Conservation (phyloP, 208 protist genomes). For the Wallacemonas sp. region DNA sequence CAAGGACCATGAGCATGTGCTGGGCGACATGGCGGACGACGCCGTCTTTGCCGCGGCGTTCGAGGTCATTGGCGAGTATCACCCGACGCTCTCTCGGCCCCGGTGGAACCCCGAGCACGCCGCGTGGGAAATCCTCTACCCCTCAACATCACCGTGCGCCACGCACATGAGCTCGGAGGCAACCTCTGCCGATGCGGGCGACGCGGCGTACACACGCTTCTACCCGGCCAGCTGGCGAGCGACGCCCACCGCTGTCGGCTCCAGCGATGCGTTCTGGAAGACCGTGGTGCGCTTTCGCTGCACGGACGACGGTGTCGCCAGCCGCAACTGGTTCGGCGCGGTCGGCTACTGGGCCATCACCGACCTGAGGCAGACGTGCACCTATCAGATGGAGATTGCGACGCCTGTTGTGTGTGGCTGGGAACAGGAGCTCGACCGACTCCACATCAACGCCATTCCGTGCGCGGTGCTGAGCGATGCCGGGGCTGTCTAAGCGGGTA, state of each 20-base stretch:
- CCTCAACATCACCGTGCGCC: constrained; percentile 36
- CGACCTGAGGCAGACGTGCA: constrained; percentile 64
- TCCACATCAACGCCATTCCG: constrained; percentile 77
- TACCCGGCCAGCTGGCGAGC: not conserved
- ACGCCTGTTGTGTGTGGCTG: constrained; percentile 73
- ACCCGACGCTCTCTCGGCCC: constrained; percentile 40
- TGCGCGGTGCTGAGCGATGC: constrained; percentile 48
- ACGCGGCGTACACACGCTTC: not conserved
- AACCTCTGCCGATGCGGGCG: not conserved
- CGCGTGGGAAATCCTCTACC: constrained; percentile 75
- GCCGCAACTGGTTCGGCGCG: constrained; percentile 2
- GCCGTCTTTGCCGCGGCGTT: constrained; percentile 32
- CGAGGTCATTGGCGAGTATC: constrained; percentile 60
- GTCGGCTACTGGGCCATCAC: constrained; percentile 55
- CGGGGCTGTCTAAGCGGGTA: not conserved
- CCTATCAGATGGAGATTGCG: constrained; percentile 58
- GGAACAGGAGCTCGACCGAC: constrained; percentile 62
- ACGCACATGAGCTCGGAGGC: constrained; percentile 14
- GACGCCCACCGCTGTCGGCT: constrained; percentile 9
- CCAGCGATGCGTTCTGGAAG: constrained; percentile 51
- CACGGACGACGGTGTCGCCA: not conserved
- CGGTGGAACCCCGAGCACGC: constrained; percentile 55
- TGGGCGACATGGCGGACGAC: constrained; percentile 25
- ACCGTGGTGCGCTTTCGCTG: constrained; percentile 73
- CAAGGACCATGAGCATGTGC: constrained; percentile 26